These are phyloP conservation scores for Hanseniaspora guilliermondii DNA, from an alignment of 805 yeast species.

Conservation along the genomic window DNA sequence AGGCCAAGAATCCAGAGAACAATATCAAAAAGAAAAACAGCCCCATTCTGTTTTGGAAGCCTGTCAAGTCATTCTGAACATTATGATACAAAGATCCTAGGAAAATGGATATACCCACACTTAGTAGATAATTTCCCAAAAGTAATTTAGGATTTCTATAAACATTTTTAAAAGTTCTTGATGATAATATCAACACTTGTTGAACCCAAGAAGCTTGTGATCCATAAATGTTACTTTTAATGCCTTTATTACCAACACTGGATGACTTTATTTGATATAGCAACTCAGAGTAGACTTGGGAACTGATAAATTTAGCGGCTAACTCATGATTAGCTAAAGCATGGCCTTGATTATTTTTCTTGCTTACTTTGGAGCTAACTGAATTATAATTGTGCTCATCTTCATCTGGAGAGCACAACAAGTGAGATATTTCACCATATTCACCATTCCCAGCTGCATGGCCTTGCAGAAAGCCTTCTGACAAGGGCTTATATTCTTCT, in stretches of 20 bases:
- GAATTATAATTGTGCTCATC: conserved; percentile 15
- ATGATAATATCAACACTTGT: conserved; percentile 64
- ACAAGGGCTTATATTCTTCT: conserved; percentile 13
- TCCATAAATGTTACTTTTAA: conserved; percentile 25
- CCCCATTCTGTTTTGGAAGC: conserved; percentile 92
- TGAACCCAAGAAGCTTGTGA: conserved; percentile 42
- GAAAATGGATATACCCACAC: conserved; percentile 64
- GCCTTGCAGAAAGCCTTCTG: conserved; percentile 15
- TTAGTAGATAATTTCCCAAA: conserved; percentile 68
- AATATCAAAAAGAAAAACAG: conserved; percentile 83
- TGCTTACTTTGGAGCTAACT: background rate
- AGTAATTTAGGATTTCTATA: conserved; percentile 87
- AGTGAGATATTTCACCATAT: conserved; percentile 56
- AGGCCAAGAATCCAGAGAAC: conserved; percentile 83
- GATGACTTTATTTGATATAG: conserved; percentile 6
- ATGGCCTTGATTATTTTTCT: background rate
- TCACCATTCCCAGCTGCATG: conserved; percentile 49
- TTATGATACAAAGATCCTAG: conserved; percentile 79
- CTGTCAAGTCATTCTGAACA: conserved; percentile 78
- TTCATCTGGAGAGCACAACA: conserved; percentile 17
- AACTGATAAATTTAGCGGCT: conserved; percentile 5
- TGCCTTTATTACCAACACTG: conserved; percentile 16
- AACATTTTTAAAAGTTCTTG: conserved; percentile 81
- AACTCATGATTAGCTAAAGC: background rate
- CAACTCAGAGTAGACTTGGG: conserved; percentile 11